Base-by-base conservation (phyloP, 306 rosid genomes). In the Quercus gilva region DNA sequence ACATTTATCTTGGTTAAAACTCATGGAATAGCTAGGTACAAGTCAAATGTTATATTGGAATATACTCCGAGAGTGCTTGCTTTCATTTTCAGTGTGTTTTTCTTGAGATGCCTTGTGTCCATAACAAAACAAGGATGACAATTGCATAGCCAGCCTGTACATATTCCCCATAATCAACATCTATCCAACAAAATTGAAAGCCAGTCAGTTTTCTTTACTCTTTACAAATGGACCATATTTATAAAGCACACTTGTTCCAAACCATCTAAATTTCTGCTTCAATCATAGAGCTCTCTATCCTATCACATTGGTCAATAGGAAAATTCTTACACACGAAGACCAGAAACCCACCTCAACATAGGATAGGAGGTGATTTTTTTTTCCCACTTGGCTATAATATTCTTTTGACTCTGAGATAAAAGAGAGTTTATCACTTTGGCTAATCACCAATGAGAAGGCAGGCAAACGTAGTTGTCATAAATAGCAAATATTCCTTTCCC, bases 101-200 rank as follows among this genome's bases (percentile, higher is more conserved):
- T 45, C 31, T 60, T 79, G 57, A 70, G 78, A 79, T 61, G 63
- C 72, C 37, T 59, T 79, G 31, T 20, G 61, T 73, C 28, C 49
- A 43, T 13, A 64, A 77, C 37, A 74, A 74, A 58, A 78, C 59
- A 87, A 77, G 81, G 35, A 83, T 21, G 72, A 41, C 69, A 79
- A 45, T 61, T 64, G 74, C 79, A 55, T 26, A 74, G 74, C 77
- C 83, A 82, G 81, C 82, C 82, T 84, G 76, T 79, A 82, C 71
- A 71, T 71, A 71, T 80, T 79, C 80, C 45, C 65, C 58, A 12
- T 23, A 71, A 76, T 63, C 28, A 20, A 64, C n/a, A 53, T 21
- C 55, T 15, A n/a, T 31, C 55, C n/a, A n/a, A 35, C 18, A 25
- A 77, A 74, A 73, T 23, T 19, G 18, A 71, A 33, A 72, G 69